These are phyloP conservation scores for Sporothrix pseudoabietina DNA, from an alignment of 2,329 filamentous ascomycete species.

Conservation along the genomic window DNA sequence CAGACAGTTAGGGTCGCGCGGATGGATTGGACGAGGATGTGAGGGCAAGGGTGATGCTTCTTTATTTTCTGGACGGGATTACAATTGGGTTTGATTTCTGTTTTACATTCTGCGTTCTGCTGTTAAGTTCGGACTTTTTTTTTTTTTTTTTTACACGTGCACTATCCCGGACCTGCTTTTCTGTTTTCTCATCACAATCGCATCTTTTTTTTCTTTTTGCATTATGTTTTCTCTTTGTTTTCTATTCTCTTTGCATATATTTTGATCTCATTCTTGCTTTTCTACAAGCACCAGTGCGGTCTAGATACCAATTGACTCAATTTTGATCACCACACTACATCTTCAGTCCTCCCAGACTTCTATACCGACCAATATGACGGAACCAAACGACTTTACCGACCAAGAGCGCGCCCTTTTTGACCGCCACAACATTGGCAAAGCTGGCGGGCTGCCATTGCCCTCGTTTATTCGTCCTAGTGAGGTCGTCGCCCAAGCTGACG, in stretches of 20 bases:
- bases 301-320: conserved; percentile 4
- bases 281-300: not conserved
- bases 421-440: conserved; percentile 33
- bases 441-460: conserved; percentile 33
- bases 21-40: not conserved
- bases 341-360: too few species aligned
- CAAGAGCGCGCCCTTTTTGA: conserved; percentile 33
- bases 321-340: not conserved
- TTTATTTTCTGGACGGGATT: not conserved
- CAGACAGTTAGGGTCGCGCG: not conserved
- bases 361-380: not conserved
- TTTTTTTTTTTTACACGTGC: conserved; percentile 10
- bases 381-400: conserved; percentile 33
- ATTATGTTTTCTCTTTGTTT: not conserved
- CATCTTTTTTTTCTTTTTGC: not conserved
- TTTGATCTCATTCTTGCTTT: not conserved
- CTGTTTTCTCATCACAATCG: not conserved
- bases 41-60: not conserved
- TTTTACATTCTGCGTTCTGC: not conserved
- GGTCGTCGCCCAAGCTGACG: conserved; percentile 20
- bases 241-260: not conserved
- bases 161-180: not conserved
- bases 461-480: conserved; percentile 34
- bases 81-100: not conserved
- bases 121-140: not conserved